Base-by-base conservation (phyloP, 1,284 basidiomycete species). In the Meira miltonrushii region DNA sequence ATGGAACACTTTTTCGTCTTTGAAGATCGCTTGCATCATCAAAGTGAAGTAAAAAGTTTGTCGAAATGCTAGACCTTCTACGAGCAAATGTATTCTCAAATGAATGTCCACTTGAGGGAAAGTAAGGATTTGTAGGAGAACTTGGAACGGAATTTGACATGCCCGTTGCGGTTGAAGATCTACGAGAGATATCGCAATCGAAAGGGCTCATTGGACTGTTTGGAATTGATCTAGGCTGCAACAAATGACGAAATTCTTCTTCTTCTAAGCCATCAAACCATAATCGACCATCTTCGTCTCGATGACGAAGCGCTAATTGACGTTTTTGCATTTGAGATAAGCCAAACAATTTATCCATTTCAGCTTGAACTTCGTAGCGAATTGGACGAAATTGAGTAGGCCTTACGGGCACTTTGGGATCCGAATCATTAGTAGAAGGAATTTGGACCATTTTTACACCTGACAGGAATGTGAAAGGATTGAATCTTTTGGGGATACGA, bases 261-360 rank as follows among this genome's bases (percentile, higher is more conserved):
- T 48, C 17, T 25, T 48, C 46, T 48, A 25, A 60, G 23, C 47
- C 44, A 52, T 70, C 66, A 37, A 58, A 70, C 52, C 57, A 70
- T 3, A 64, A 55, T 15, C 52, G 55, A 8, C 68, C 68, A 38
- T 70, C 64, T 33, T 60, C 44, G 13, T 65, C 64, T 46, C 62
- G 64, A 2, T 60, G 57, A 2, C 68, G 61, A 6, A 70, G 47
- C 2, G 57, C 61, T 15, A 61, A 60, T 33, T 66, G 58, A 15
- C 67, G 61, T n/a, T 61, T 54, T 28, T 68, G 66, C 2, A 52
- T 48, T 9, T 57, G 2, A 2, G 66, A 68, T 38, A 52, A 57
- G n/a, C 68, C 68, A 49, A 70, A 70, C 46, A 70, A 63, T 1
- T 58, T 54, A 15, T 70, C 68, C 41, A 70, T 50, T 21, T 68